A percentile compares a stretch with the other conserved stretches of the same genome.
Evolutionary conservation across 2,329 filamentous ascomycete species (phyloP).

Genomic region (Coniella lustricola): DNA sequence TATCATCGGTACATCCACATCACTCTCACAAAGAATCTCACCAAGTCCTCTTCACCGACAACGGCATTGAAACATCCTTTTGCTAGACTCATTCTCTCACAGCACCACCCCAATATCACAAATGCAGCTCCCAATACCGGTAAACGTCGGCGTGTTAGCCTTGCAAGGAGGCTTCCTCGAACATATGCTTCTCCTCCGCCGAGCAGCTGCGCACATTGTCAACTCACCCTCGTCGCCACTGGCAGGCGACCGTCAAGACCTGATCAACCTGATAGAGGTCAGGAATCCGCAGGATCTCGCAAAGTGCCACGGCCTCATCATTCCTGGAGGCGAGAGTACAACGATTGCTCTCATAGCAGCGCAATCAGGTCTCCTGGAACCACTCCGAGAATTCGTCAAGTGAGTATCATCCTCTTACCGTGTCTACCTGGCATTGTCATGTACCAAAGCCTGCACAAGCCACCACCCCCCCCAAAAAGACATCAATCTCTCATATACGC

Average conservation of each 20-base stretch:
- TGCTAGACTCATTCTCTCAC: too few species aligned
- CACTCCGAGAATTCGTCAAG: slow-evolving; percentile 86
- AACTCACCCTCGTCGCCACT: slow-evolving; percentile 16
- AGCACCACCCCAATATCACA: too few species aligned
- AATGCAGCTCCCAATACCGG: slow-evolving; percentile 19
- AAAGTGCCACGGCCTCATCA: slow-evolving; percentile 72
- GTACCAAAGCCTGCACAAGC: neutral
- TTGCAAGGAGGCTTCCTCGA: slow-evolving; percentile 92
- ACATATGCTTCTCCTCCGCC: slow-evolving; percentile 69
- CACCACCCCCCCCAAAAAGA: too few species aligned
- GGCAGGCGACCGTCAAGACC: slow-evolving; percentile 21
- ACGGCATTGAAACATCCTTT: too few species aligned
- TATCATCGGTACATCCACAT: too few species aligned
- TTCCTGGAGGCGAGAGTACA: slow-evolving; percentile 93
- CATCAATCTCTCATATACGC: too few species aligned
- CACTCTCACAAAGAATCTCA: too few species aligned
- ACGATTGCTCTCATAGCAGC: slow-evolving; percentile 84
- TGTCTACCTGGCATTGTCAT: neutral
- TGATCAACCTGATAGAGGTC: slow-evolving; percentile 67
- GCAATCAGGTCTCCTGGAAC: slow-evolving; percentile 73
- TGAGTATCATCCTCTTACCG: slow-evolving; percentile 36
- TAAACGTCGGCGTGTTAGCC: slow-evolving; percentile 58
- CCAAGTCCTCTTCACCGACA: too few species aligned
- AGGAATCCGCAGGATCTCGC: slow-evolving; percentile 66
- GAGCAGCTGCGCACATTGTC: slow-evolving; percentile 51